phyloP scores from a whole-genome alignment of 495 filamentous ascomycete species.

The Trichoderma reesei region DNA sequence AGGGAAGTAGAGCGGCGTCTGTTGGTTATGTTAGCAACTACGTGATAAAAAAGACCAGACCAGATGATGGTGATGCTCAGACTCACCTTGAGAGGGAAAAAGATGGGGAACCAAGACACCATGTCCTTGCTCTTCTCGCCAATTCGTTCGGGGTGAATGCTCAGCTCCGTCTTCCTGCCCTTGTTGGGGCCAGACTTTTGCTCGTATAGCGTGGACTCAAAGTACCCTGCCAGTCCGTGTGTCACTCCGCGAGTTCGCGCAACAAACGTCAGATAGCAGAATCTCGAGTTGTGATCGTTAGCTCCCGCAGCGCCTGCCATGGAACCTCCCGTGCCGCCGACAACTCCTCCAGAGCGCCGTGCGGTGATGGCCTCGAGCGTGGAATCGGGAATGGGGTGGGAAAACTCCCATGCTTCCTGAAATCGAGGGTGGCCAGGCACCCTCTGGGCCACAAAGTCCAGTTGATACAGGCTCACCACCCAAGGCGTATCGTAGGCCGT shows the following conservation, averaged over 20 bases:
- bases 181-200: constrained; percentile 16
- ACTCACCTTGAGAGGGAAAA: constrained; percentile 85
- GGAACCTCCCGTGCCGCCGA: constrained; percentile 46
- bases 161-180: constrained; percentile 62
- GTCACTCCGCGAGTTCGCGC: constrained; percentile 66
- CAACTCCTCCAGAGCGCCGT: constrained; percentile 46
- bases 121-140: constrained; percentile 83
- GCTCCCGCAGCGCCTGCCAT: constrained; percentile 48
- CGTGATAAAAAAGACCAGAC: background rate
- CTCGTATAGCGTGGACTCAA: constrained; percentile 80
- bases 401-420: constrained; percentile 61
- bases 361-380: constrained; percentile 36
- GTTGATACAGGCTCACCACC: constrained; percentile 82
- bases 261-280: constrained; percentile 63
- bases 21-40: constrained; percentile 13
- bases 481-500: constrained; percentile 83
- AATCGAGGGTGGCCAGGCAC: constrained; percentile 48
- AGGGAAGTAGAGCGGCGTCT: constrained; percentile 85
- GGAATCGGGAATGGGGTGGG: constrained; percentile 41
- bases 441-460: constrained; percentile 64
- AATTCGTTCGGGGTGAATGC: constrained; percentile 87
- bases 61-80: background rate
- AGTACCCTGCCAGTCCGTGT: constrained; percentile 89
- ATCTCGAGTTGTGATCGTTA: constrained; percentile 83
- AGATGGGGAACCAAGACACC: constrained; percentile 99